phyloP scores from a whole-genome alignment of 208 protist species.

The Acanthamoeba royreba region DNA sequence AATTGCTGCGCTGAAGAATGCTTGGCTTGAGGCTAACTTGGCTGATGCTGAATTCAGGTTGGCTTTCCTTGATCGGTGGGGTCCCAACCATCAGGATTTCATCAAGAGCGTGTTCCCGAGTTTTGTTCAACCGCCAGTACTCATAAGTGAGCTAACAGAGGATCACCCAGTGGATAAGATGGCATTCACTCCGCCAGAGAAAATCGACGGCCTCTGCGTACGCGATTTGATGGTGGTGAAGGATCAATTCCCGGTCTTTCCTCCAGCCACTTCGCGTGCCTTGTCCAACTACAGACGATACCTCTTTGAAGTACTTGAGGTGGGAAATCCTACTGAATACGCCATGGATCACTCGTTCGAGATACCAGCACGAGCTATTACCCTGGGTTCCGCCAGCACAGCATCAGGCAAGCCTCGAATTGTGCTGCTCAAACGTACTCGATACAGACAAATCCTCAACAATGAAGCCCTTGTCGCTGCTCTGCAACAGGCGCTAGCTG shows the following conservation, averaged over 20 bases:
- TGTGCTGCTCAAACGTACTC: neutral
- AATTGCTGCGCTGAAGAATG: too few relatives aligned
- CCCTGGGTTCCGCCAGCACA: neutral
- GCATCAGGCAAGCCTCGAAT: neutral
- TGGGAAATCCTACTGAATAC: neutral
- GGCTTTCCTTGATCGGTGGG: neutral
- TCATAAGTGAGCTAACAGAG: neutral
- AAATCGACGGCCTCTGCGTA: neutral
- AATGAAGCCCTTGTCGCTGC: neutral
- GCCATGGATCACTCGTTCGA: neutral
- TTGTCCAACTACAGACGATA: neutral
- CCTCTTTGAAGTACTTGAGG: neutral
- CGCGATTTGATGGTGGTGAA: neutral
- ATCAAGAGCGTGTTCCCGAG: neutral
- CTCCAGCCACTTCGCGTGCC: neutral
- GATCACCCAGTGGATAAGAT: neutral
- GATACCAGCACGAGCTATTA: neutral
- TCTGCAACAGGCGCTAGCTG: neutral
- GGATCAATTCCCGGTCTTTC: conserved; percentile 6
- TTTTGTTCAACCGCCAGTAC: neutral
- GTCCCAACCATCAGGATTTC: neutral
- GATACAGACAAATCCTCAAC: neutral
- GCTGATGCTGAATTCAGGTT: neutral
- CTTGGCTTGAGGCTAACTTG: too few relatives aligned
- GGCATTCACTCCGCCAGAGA: neutral